Percentiles rank a stretch among this genome's conserved stretches.
Evolutionary conservation across 2,329 filamentous ascomycete genomes (phyloP).

Genomic region (Cytospora chrysosperma): DNA sequence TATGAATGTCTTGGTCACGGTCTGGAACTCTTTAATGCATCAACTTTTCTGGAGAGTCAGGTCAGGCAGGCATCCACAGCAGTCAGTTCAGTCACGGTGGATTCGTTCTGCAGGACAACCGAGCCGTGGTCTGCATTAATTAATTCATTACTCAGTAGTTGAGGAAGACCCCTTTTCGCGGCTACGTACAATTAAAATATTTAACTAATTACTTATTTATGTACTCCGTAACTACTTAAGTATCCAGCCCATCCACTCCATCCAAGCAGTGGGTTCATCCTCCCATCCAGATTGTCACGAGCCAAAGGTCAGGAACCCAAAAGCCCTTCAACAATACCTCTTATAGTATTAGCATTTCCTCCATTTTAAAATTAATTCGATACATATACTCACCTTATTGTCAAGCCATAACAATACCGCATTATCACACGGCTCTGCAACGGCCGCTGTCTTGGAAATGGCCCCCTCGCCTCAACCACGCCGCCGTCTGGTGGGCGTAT

Average conservation of each 20-base stretch:
- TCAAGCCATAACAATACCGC: not conserved
- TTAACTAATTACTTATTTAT: no score
- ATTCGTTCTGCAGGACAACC: no score
- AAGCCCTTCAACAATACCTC: not conserved
- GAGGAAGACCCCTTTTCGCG: no score
- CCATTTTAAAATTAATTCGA: no score
- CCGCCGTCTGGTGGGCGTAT: slow-evolving; percentile 66
- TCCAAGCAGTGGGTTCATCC: not conserved
- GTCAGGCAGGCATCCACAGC: no score
- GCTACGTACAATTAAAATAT: no score
- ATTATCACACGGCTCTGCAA: not conserved
- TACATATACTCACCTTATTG: not conserved
- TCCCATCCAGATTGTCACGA: no score
- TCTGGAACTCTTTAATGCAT: no score
- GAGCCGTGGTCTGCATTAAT: not conserved
- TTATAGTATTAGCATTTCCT: slow-evolving; percentile 1
- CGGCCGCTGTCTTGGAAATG: slow-evolving; percentile 23
- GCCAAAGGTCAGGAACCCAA: not conserved
- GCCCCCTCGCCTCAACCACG: slow-evolving; percentile 36
- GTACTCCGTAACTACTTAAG: no score
- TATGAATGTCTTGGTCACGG: not conserved
- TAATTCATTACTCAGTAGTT: not conserved
- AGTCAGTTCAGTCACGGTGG: no score
- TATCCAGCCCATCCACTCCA: not conserved
- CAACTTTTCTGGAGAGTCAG: no score